These are phyloP conservation scores for Mycena rebaudengoi DNA, from an alignment of 768 basidiomycete species.

Conservation along the genomic window DNA sequence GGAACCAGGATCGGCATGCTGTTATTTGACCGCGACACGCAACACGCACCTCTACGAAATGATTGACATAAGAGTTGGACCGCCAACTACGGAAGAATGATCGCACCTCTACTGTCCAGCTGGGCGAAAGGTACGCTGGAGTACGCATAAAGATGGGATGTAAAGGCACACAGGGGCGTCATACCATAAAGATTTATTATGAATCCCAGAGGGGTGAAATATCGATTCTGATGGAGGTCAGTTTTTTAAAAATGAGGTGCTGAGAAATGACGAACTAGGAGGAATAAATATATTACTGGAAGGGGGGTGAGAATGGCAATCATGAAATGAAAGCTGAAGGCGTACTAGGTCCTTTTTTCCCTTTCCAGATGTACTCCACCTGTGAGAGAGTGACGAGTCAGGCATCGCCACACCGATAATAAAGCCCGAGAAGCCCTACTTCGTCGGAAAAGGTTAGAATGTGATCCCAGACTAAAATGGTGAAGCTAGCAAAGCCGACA, in stretches of 20 bases:
- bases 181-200: constrained; percentile 44
- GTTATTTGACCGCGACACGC: neutral
- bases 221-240: constrained; percentile 47
- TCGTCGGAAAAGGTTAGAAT: constrained; percentile 43
- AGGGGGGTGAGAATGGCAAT: neutral
- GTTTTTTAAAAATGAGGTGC: neutral
- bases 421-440: neutral
- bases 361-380: constrained; percentile 46
- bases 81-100: neutral
- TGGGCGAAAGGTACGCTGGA: constrained; percentile 26
- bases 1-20: neutral
- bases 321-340: neutral
- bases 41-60: constrained; percentile 17
- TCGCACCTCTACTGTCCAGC: constrained; percentile 30
- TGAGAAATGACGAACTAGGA: constrained; percentile 34
- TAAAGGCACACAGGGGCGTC: neutral
- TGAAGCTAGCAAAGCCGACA: constrained; percentile 43
- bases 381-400: neutral
- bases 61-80: neutral
- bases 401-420: neutral
- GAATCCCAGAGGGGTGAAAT: constrained; percentile 55
- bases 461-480: constrained; percentile 46
- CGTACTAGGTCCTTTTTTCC: constrained; percentile 39
- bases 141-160: neutral
- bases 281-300: constrained; percentile 43